Evolutionary conservation across 129 eudicot genomes (phyloP).

Genomic region (Flaveria bidentis): DNA sequence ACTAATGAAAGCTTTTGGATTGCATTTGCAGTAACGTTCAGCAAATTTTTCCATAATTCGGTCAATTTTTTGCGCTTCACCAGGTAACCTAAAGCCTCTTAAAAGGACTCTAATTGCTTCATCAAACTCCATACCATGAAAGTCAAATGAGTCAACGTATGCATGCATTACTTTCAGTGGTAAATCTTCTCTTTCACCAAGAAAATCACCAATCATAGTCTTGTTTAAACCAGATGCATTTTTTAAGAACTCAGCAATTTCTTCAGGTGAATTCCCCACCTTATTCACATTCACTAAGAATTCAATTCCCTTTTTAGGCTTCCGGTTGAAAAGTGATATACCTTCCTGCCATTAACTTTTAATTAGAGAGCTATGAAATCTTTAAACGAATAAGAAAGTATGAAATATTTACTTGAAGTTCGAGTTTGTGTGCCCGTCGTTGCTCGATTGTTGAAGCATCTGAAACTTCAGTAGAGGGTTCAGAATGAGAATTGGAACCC

Average conservation of each 20-base stretch:
- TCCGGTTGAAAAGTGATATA: slow-evolving; percentile 84
- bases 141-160: slow-evolving; percentile 88
- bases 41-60: slow-evolving; percentile 96
- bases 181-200: slow-evolving; percentile 93
- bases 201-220: slow-evolving; percentile 85
- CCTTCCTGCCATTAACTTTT: slow-evolving; percentile 87
- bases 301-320: slow-evolving; percentile 88
- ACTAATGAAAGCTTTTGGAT: slow-evolving; percentile 84
- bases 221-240: slow-evolving; percentile 78
- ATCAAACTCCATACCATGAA: slow-evolving; percentile 82
- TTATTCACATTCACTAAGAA: slow-evolving; percentile 86
- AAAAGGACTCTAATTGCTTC: slow-evolving; percentile 82
- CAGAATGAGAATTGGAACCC: slow-evolving; percentile 74
- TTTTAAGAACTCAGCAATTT: slow-evolving; percentile 74
- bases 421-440: slow-evolving; percentile 88
- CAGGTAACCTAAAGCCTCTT: slow-evolving; percentile 86
- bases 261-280: slow-evolving; percentile 88
- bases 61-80: slow-evolving; percentile 98
- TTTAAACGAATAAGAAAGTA: slow-evolving; percentile 14
- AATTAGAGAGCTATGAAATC: slow-evolving; percentile 37
- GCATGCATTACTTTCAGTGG: slow-evolving; percentile 95
- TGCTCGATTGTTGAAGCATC: slow-evolving; percentile 88
- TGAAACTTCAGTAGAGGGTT: slow-evolving; percentile 73
- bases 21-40: slow-evolving; percentile 94
- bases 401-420: slow-evolving; percentile 73